Conservation (phyloP, 2,329 filamentous ascomycete species). For the Penicillium sp. region DNA sequence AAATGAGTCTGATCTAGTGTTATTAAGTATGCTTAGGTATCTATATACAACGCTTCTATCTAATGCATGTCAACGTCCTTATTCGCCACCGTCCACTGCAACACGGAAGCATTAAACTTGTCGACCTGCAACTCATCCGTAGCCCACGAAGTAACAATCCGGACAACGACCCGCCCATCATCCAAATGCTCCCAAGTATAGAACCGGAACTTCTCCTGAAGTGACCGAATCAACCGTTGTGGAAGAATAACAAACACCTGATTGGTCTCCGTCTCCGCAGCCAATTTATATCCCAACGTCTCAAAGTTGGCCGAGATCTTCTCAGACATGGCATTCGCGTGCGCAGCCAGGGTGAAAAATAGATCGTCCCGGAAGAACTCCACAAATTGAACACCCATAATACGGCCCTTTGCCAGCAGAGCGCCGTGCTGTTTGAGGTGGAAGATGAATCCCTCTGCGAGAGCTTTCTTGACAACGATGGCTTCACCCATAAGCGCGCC, state of each 20-base stretch:
- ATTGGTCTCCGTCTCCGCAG: constrained; percentile 53
- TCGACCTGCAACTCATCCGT: constrained; percentile 49
- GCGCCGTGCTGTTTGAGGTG: constrained; percentile 56
- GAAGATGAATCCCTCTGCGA: constrained; percentile 53
- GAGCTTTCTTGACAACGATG: constrained; percentile 49
- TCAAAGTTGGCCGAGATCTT: constrained; percentile 49
- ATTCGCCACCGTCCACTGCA: constrained; percentile 27
- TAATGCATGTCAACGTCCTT: constrained; percentile 8
- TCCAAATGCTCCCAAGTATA: constrained; percentile 52
- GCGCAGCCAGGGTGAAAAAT: constrained; percentile 50
- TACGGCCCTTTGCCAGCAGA: constrained; percentile 52
- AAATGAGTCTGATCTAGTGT: background rate
- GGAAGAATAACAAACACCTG: constrained; percentile 54
- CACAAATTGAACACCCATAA: constrained; percentile 54
- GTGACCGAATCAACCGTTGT: constrained; percentile 35
- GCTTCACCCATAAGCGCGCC: constrained; percentile 55
- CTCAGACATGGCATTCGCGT: constrained; percentile 50
- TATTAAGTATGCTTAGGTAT: background rate
- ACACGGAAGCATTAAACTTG: constrained; percentile 32
- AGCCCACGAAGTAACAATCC: constrained; percentile 55
- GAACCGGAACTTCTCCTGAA: constrained; percentile 50
- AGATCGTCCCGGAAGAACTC: constrained; percentile 51
- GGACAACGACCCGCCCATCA: constrained; percentile 44
- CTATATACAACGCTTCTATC: constrained; percentile 1
- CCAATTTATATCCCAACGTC: constrained; percentile 45